Percentiles rank a stretch among this genome's conserved stretches.
Conservation (phyloP, 2,329 filamentous ascomycete genomes). For the Didymella arachidicola region DNA sequence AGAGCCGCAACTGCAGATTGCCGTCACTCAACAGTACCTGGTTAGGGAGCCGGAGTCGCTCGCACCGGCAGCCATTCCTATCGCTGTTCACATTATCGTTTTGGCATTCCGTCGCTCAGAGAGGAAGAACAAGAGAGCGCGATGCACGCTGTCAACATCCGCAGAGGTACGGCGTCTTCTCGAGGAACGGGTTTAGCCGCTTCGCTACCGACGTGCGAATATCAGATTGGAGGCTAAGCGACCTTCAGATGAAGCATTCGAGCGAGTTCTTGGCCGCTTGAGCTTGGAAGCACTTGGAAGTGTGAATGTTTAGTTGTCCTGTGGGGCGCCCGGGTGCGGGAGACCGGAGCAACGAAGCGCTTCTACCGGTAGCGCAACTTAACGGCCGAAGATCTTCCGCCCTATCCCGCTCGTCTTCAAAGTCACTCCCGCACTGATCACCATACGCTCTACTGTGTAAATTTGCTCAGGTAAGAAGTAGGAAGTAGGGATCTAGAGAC, state of each 20-base stretch:
- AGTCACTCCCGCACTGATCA: background rate
- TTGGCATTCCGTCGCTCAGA: background rate
- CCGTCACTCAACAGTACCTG: background rate
- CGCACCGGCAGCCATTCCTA: background rate
- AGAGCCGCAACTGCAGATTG: conserved; percentile 11
- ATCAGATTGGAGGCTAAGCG: background rate
- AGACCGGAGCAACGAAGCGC: background rate
- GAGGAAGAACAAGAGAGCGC: background rate
- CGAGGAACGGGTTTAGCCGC: background rate
- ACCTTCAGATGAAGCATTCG: background rate
- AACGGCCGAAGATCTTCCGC: background rate
- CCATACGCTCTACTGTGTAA: background rate
- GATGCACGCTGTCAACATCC: background rate
- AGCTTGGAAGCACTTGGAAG: background rate
- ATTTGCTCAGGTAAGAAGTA: too few relatives aligned
- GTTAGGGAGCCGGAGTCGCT: background rate
- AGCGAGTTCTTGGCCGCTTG: background rate
- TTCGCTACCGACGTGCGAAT: background rate
- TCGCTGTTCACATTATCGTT: background rate
- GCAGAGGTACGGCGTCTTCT: background rate
- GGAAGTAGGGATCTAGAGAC: too few relatives aligned
- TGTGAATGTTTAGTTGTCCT: background rate
- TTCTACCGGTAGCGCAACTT: background rate
- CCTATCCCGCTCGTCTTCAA: background rate
- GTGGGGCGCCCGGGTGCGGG: background rate